Percentiles rank a stretch among this genome's conserved stretches.
phyloP scores from a whole-genome alignment of 106 monocot species.

The Chionographis japonica region DNA sequence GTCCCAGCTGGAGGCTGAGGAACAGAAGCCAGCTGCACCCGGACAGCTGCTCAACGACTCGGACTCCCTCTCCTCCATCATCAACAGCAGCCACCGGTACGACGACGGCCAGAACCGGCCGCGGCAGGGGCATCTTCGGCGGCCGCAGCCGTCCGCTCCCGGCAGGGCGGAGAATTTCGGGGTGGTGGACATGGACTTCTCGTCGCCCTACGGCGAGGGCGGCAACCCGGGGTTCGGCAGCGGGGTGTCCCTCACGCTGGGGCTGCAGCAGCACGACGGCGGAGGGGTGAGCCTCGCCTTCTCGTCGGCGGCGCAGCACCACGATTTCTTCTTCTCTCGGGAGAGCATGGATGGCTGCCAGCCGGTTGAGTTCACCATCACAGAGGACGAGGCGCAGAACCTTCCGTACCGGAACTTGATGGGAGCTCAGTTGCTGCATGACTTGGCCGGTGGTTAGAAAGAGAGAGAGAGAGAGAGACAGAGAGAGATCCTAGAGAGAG shows the following conservation, averaged over 20 bases:
- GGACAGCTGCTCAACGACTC: constrained; percentile 12
- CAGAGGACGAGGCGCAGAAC: constrained; percentile 40
- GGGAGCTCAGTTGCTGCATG: constrained; percentile 47
- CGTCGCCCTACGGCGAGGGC: constrained; percentile 23
- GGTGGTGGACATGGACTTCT: constrained; percentile 43
- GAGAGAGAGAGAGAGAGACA: too few species aligned
- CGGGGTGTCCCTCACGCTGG: constrained; percentile 72
- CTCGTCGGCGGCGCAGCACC: constrained; percentile 17
- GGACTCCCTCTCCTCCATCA: constrained; percentile 35
- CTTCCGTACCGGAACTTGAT: constrained; percentile 41
- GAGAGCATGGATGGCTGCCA: constrained; percentile 27
- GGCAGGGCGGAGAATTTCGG: constrained; percentile 32
- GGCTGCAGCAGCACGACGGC: constrained; percentile 56
- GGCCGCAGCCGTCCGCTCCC: not conserved
- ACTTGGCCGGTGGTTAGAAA: constrained; percentile 22
- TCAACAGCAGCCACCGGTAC: constrained; percentile 10
- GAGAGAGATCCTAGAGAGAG: too few species aligned
- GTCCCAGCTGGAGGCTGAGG: constrained; percentile 10
- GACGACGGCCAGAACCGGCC: not conserved
- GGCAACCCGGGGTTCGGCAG: constrained; percentile 9
- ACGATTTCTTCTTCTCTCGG: constrained; percentile 15
- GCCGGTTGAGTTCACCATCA: constrained; percentile 13
- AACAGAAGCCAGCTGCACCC: constrained; percentile 22
- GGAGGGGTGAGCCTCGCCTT: constrained; percentile 26
- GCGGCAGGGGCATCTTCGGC: not conserved